Evolutionary conservation across 768 basidiomycete genomes (phyloP), one percentile per base, ranked within the genome.

Genomic region (Suillus brevipes): DNA sequence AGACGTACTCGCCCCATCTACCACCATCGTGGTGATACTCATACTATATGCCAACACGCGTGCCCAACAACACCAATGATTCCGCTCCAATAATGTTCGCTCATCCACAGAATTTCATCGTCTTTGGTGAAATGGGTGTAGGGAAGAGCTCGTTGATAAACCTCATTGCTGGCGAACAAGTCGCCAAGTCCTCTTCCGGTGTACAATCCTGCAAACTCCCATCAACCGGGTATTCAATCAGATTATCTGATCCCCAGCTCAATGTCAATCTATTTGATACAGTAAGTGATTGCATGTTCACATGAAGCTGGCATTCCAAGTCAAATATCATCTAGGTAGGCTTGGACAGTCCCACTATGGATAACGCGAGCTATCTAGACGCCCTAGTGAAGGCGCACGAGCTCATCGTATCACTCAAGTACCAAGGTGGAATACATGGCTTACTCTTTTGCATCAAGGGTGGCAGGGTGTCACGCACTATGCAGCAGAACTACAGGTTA

Each of bases 351-450:
- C 69, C 72, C 40, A 66, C 70, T 14, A 69, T 71, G 62, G 72
- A 69, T 2, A 67, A 73, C 60, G 25, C 31, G 4, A 34, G 68
- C 52, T 76, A 71, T 55, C 70, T 69, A 52, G 65, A 68, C 14
- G 69, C 74, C 5, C 68, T 79, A 45, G 70, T 70, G 45, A 65
- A 77, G 47, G 73, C 76, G 9, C 74, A 78, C 34, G 63, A 53
- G 47, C 61, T 83, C 20, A 69, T 84, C 67, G 69, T 72, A 40
- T 66, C 64, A 1, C 73, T 83, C 31, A 69, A 75, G 28, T 56
- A 61, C 38, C 66, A 68, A 4, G 77, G 71, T 34, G 81, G 83
- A 9, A 67, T 83, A 42, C 78, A 73, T 66, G 75, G 83, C 34
- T 77, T 83, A 36, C 64, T 83, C 38, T 74, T 77, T 52, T 77